Percentiles rank a stretch among this genome's conserved stretches.
Conservation (phyloP, 306 rosid species). For the Leucaena leucocephala region DNA sequence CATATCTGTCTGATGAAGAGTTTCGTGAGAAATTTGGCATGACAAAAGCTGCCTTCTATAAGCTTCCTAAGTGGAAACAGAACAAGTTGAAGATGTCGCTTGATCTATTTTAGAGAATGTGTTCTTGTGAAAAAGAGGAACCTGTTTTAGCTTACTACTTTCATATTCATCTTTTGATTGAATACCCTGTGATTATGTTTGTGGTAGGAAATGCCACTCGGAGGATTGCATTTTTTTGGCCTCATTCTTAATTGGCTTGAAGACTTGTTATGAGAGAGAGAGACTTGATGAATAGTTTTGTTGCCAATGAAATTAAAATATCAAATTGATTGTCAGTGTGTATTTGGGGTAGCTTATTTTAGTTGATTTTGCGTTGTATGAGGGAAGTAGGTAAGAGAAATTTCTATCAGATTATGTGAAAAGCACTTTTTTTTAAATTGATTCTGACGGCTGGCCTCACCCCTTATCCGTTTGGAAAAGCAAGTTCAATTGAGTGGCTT, state of each 20-base stretch:
- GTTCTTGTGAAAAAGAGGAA: background rate
- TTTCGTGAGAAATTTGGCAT: constrained; percentile 72
- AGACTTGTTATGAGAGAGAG: background rate
- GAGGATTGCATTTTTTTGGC: background rate
- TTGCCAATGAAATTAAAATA: too few relatives aligned
- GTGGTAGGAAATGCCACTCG: background rate
- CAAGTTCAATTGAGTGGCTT: background rate
- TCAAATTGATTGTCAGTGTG: too few relatives aligned
- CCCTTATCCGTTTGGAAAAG: background rate
- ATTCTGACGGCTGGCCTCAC: background rate
- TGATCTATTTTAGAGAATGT: constrained; percentile 59
- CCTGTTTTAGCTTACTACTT: too few relatives aligned
- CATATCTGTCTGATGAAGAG: constrained; percentile 81
- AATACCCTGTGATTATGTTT: background rate
- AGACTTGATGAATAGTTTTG: background rate
- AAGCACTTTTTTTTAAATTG: too few relatives aligned
- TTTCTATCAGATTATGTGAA: too few relatives aligned
- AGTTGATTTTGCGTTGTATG: too few relatives aligned
- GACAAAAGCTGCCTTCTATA: constrained; percentile 64
- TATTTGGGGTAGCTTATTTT: too few relatives aligned
- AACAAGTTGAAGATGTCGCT: constrained; percentile 88
- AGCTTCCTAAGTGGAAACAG: constrained; percentile 95
- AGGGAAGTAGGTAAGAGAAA: too few relatives aligned
- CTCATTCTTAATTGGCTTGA: background rate
- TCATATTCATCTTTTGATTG: background rate